These are phyloP conservation scores for Mucor saturninus DNA, from an alignment of 371 early-diverging fungal species.

Conservation along the genomic window DNA sequence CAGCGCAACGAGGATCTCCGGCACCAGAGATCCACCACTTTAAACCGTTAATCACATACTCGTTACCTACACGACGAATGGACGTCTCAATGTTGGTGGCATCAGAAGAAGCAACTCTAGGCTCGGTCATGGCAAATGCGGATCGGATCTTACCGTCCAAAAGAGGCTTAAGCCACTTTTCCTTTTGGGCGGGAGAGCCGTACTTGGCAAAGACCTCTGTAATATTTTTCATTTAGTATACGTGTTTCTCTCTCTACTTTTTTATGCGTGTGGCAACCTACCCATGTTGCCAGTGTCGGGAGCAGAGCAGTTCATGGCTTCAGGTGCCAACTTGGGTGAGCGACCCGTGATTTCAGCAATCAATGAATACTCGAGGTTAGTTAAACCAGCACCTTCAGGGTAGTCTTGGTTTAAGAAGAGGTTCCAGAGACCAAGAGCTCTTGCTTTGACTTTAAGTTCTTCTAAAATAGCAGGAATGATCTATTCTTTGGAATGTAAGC, in stretches of 20 bases:
- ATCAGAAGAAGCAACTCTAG: slow-evolving; percentile 91
- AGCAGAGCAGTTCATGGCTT: slow-evolving; percentile 92
- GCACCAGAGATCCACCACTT: slow-evolving; percentile 98
- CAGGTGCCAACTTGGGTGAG: slow-evolving; percentile 78
- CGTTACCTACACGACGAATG: slow-evolving; percentile 70
- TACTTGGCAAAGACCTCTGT: slow-evolving; percentile 94
- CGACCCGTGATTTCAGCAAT: slow-evolving; percentile 92
- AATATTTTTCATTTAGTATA: neutral
- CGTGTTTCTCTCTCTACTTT: no score
- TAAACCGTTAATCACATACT: slow-evolving; percentile 88
- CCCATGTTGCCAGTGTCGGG: slow-evolving; percentile 98
- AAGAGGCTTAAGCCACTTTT: slow-evolving; percentile 83
- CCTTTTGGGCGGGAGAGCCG: slow-evolving; percentile 86
- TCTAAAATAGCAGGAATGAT: slow-evolving; percentile 84
- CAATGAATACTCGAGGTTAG: slow-evolving; percentile 92
- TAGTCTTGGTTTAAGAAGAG: slow-evolving; percentile 83
- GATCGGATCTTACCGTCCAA: slow-evolving; percentile 91
- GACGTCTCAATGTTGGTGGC: slow-evolving; percentile 93
- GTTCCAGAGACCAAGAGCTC: slow-evolving; percentile 94
- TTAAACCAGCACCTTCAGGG: slow-evolving; percentile 84
- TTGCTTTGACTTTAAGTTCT: slow-evolving; percentile 86
- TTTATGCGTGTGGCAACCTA: neutral
- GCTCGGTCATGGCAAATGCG: slow-evolving; percentile 98
- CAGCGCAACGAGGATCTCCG: slow-evolving; percentile 90
- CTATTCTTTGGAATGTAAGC: slow-evolving; percentile 32